Base-by-base conservation (phyloP, 2,329 filamentous ascomycete genomes). In the Neofusicoccum kwambonambiense region DNA sequence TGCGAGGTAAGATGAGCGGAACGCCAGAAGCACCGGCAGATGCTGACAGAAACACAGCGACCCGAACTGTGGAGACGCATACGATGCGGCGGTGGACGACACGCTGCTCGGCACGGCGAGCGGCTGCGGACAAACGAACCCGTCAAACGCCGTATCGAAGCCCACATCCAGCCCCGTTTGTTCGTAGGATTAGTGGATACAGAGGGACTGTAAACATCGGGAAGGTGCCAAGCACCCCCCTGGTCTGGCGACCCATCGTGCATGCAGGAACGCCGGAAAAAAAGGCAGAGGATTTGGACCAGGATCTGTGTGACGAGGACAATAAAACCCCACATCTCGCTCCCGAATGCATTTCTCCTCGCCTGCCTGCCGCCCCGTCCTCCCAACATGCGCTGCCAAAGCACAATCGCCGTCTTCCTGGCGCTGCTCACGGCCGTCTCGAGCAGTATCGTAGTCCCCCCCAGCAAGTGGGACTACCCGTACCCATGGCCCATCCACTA, bases 401-500 rank as follows among this genome's bases (percentile, higher is more conserved):
- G 41, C 6, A 19, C 54, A 3, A 4, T 50, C 27, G 35, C 45
- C 9, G 5, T 39, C 17, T 6, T 61, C 13, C 57, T 61, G 9
- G 41, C 41, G 8, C 17, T 61, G n/a, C 11, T 7, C 44, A 41
- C 34, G 13, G 19, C 31, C n/a, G 58, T 27, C n/a, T 34, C 27
- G 31, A 50, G 39, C 58, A 50, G 19, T 45, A 50, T 44, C 19
- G 8, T 9, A 3, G 45, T 62, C 22, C 58, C 58, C 17, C 44
- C 58, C 58, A 62, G 58, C 58, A 62, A 41, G 22, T 62, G 44
- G 58, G 35, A 73, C 42, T 73, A 83, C 71, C 82, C 81, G 1
- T 86, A 86, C 68, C 82, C 82, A 19, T 84, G 77, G 71, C 83
- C 82, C 1, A 65, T 72, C n/a, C 67, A 83, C 66, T 74, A 82